phyloP scores from a whole-genome alignment of 257 asterid genomes.

The Solanum peruvianum region DNA sequence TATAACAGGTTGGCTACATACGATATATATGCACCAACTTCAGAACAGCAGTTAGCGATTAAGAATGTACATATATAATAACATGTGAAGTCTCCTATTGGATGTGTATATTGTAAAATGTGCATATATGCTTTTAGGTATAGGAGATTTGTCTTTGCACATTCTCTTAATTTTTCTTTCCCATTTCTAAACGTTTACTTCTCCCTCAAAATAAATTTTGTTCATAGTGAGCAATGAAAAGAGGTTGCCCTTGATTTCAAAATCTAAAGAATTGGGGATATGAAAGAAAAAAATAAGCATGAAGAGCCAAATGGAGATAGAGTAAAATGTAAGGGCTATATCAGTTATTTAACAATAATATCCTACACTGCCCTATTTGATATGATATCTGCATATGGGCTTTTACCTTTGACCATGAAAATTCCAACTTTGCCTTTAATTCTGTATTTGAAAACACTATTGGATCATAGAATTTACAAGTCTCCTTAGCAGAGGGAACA shows the following conservation, averaged over 20 bases:
- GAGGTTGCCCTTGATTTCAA: background rate
- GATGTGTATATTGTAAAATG: background rate
- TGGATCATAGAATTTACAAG: conserved; percentile 49
- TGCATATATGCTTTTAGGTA: background rate
- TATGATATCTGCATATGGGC: background rate
- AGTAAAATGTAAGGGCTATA: background rate
- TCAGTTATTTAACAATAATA: background rate
- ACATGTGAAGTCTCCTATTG: background rate
- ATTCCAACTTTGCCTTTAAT: conserved; percentile 35
- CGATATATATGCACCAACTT: background rate
- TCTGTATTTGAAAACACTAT: conserved; percentile 24
- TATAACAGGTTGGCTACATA: background rate
- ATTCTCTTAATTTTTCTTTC: background rate
- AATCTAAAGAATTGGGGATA: background rate
- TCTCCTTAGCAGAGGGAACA: conserved; percentile 26
- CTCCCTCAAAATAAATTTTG: background rate
- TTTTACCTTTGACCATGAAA: conserved; percentile 46
- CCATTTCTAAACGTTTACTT: background rate
- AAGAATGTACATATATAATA: background rate
- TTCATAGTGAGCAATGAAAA: background rate
- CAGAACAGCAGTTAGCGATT: background rate
- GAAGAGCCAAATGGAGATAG: background rate
- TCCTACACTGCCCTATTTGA: background rate
- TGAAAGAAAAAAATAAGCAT: background rate
- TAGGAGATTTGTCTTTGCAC: background rate